Conservation (phyloP, 352 stramenopile genomes). For the Phytophthora litchii region DNA sequence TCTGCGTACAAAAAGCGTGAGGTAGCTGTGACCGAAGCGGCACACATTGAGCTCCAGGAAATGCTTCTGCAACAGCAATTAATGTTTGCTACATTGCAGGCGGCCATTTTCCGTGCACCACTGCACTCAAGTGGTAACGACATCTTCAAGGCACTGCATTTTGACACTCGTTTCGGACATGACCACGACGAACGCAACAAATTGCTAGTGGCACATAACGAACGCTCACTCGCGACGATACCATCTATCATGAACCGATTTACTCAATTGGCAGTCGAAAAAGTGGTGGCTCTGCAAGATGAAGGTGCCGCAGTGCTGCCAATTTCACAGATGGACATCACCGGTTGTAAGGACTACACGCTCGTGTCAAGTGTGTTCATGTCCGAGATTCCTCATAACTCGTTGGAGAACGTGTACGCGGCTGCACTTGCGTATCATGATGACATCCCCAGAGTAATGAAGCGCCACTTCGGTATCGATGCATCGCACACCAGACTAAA, state of each 20-base stretch:
- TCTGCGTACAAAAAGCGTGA: constrained; percentile 32
- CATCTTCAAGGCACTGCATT: constrained; percentile 34
- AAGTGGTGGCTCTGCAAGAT: constrained; percentile 11
- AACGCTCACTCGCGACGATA: constrained; percentile 24
- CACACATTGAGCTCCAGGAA: constrained; percentile 27
- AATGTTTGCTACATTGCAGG: constrained; percentile 40
- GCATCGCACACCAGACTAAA: constrained; percentile 26
- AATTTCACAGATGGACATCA: constrained; percentile 41
- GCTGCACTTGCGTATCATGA: constrained; percentile 30
- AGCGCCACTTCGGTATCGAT: constrained; percentile 33
- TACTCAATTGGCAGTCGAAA: constrained; percentile 27
- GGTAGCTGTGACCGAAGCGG: constrained; percentile 14
- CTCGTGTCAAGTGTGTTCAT: constrained; percentile 44
- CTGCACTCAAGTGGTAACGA: constrained; percentile 31
- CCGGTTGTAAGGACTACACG: constrained; percentile 33
- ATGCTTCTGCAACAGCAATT: constrained; percentile 42
- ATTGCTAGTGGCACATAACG: constrained; percentile 23
- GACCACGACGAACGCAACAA: constrained; percentile 15
- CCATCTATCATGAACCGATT: constrained; percentile 27
- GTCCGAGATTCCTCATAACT: constrained; percentile 39
- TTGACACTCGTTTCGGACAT: constrained; percentile 27
- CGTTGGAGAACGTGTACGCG: constrained; percentile 34
- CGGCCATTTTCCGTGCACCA: constrained; percentile 28
- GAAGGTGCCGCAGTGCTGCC: constrained; percentile 11
- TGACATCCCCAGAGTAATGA: constrained; percentile 30